These are phyloP conservation scores for Tetradesmus lagerheimii DNA, from an alignment of 139 green algal genomes.

Conservation along the genomic window DNA sequence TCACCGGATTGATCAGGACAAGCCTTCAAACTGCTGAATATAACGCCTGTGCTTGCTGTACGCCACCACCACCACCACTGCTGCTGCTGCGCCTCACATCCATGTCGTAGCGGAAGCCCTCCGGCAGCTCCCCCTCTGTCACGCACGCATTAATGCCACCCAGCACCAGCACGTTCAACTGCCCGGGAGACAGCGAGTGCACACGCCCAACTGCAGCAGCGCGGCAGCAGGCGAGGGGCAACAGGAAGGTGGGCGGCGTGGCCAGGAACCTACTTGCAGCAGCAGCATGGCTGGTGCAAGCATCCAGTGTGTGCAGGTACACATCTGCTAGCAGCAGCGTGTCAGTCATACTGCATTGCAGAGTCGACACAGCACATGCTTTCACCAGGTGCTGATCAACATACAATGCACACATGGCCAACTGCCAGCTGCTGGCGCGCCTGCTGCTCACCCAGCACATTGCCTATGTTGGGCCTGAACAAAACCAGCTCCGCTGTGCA, in stretches of 20 bases:
- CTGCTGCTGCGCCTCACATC: neutral
- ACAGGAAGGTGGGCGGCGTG: neutral
- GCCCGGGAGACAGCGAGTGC: conserved; percentile 9
- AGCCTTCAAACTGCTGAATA: neutral
- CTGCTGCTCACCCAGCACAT: conserved; percentile 36
- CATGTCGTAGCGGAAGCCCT: conserved; percentile 5
- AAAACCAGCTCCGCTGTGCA: neutral
- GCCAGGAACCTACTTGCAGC: neutral
- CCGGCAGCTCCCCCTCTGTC: neutral
- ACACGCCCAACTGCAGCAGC: conserved; percentile 28
- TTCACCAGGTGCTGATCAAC: neutral
- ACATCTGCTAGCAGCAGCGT: too few species aligned
- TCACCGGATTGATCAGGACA: too few species aligned
- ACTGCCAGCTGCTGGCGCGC: neutral
- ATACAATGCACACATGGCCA: neutral
- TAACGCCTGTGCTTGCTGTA: neutral
- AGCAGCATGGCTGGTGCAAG: neutral
- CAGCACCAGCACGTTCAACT: conserved; percentile 27
- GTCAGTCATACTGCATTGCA: too few species aligned
- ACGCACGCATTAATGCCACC: conserved; percentile 32
- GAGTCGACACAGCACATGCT: neutral
- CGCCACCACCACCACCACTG: neutral
- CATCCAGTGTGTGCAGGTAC: neutral
- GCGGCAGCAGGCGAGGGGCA: neutral
- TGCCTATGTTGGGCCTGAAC: neutral